Evolutionary conservation across 495 filamentous ascomycete species (phyloP), one percentile per base, ranked within the genome.

Genomic region (Trichoderma parareesei): DNA sequence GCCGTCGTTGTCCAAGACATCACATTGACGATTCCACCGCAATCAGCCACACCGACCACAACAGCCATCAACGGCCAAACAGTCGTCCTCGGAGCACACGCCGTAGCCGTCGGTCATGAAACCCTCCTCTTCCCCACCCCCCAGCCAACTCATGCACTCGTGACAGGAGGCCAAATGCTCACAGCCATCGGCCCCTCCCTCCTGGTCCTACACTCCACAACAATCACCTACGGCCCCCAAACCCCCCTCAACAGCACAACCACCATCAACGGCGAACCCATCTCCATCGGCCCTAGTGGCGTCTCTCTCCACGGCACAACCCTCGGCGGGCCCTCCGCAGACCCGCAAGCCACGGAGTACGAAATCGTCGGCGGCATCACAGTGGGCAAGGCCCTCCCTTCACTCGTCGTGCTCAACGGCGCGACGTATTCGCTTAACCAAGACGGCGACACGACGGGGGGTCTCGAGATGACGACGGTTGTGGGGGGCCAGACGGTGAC

Each of bases 331-430:
- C 35, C 65, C 10, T 59, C 62, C 2, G 75, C 74, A 7, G 66
- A 73, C 37, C 61, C 73, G 18, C 59, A 65, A 10, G 73, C 68
- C 7, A 81, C 79, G 14, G 71, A 74, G 38, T 76, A 76, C 55
- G 76, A 71, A 3, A 68, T 82, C 13, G 75, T 77, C 4, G 81
- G 81, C 42, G 82, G 82, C 11, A 76, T 76, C 8, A 77, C 77
- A 5, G 69, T 83, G 41, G 79, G 80, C 4, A 74, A 79, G 65
- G 65, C 83, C 38, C 81, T 80, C 37, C 68, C 79, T 0, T 80
- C 79, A 5, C 71, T 80, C 4, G 81, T 83, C 5, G 76, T 85
- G 9, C 71, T 87, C 46, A 66, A 71, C n/a, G 75, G 75, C 9
- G 63, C 67, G 3, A 82, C 78, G 0, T 81, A 80, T 67, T 77